phyloP scores from a whole-genome alignment of 129 eudicot genomes.

The Escallonia rubra region DNA sequence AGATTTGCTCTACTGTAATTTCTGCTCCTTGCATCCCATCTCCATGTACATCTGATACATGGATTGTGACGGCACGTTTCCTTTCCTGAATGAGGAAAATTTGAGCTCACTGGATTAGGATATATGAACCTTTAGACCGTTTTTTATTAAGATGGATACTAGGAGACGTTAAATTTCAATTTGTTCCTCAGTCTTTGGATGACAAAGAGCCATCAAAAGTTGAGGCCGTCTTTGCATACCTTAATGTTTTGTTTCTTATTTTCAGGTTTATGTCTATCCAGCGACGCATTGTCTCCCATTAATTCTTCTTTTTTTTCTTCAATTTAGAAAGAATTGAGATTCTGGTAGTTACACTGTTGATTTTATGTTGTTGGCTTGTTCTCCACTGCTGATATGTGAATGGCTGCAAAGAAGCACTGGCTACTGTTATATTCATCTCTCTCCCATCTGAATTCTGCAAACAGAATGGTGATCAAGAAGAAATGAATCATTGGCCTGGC shows the following conservation, averaged over 20 bases:
- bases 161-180: too few species aligned
- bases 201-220: too few species aligned
- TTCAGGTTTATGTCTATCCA: too few species aligned
- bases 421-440: constrained; percentile 19
- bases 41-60: constrained; percentile 46
- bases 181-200: too few species aligned
- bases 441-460: constrained; percentile 24
- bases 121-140: too few species aligned
- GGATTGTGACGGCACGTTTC: constrained; percentile 45
- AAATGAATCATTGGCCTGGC: not conserved
- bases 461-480: not conserved
- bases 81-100: constrained; percentile 35
- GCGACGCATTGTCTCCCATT: too few species aligned
- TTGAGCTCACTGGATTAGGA: not conserved
- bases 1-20: constrained; percentile 36
- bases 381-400: constrained; percentile 46
- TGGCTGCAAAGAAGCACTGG: constrained; percentile 45
- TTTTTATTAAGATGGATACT: too few species aligned
- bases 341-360: constrained; percentile 27
- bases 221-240: too few species aligned
- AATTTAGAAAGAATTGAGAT: not conserved
- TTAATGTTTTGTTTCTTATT: too few species aligned
- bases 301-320: too few species aligned
- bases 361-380: constrained; percentile 27
- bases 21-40: constrained; percentile 34